A percentile compares a stretch with the other conserved stretches of the same genome.
phyloP scores from a whole-genome alignment of 2,329 filamentous ascomycete species.

The Trichophyton schoenleinii region DNA sequence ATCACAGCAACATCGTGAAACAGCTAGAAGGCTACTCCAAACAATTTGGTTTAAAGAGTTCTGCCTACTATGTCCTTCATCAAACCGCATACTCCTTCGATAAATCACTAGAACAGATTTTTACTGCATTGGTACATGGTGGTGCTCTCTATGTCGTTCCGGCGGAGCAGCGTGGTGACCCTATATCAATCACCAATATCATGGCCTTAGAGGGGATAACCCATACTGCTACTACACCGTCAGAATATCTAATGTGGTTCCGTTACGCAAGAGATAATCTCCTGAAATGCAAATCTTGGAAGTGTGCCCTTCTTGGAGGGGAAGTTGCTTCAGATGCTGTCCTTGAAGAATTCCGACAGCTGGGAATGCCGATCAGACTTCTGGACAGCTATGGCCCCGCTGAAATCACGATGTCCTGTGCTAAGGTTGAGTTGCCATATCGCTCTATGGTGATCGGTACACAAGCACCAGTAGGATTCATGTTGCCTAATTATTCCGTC shows the following conservation, averaged over 20 bases:
- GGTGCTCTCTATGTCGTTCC: slow-evolving; percentile 14
- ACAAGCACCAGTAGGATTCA: slow-evolving; percentile 13
- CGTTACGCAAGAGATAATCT: slow-evolving; percentile 13
- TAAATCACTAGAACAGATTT: slow-evolving; percentile 14
- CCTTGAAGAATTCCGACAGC: slow-evolving; percentile 7
- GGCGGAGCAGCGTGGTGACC: slow-evolving; percentile 13
- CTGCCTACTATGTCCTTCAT: slow-evolving; percentile 9
- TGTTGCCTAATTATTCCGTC: slow-evolving; percentile 26
- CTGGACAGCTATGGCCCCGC: slow-evolving; percentile 16
- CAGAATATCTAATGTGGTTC: slow-evolving; percentile 15
- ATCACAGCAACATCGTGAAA: slow-evolving; percentile 16
- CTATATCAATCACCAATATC: slow-evolving; percentile 12
- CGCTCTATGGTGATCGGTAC: slow-evolving; percentile 8
- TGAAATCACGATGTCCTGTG: slow-evolving; percentile 15
- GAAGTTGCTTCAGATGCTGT: slow-evolving; percentile 12
- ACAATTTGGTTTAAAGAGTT: slow-evolving; percentile 7
- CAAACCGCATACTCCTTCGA: slow-evolving; percentile 15
- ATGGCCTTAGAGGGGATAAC: slow-evolving; percentile 14
- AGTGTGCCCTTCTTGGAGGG: slow-evolving; percentile 14
- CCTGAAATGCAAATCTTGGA: slow-evolving; percentile 11
- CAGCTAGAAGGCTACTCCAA: slow-evolving; percentile 14
- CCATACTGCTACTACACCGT: slow-evolving; percentile 16
- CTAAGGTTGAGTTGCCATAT: slow-evolving; percentile 12
- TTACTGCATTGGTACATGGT: slow-evolving; percentile 13
- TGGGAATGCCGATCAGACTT: slow-evolving; percentile 11